Evolutionary conservation across 208 protist genomes (phyloP), one percentile per base, ranked within the genome.

Genomic region (Leishmania mexicana): DNA sequence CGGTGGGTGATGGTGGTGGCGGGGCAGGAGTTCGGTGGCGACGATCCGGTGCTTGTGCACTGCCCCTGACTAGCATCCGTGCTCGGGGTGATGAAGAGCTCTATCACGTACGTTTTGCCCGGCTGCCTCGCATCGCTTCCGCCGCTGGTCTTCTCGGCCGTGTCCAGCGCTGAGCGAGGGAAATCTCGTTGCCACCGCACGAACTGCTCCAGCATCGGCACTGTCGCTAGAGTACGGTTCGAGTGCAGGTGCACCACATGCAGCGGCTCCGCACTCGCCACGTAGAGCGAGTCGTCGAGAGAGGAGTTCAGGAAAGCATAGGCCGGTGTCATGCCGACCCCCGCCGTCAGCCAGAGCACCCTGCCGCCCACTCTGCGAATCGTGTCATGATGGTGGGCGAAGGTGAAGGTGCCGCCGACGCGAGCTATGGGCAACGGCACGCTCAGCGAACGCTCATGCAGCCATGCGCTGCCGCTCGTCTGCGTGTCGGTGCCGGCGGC

Each of bases 161-260:
- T 84, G 38, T 58, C 51, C n/a, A 24, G 31, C 19, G 5, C 73
- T 24, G 73, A 45, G 49, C 71, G 60, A 6, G 79, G 74, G 71
- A 83, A 82, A 21, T 79, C 75, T 24, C 58, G 79, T n/a, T 87
- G 81, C 89, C 90, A 92, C 38, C 88, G 81, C 11, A 92, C 53
- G 45, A 94, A 86, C 45, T 88, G 79, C 21, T 79, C 70, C 49
- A 94, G 49, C 77, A 88, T 90, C 24, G 92, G 80, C n/a, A 97
- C 87, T n/a, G 78, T 83, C 31, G 83, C 86, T 8, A 82, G 53
- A 40, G 47, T 87, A 65, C 81, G 80, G 54, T 96, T 94, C 15
- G 91, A 88, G 85, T 97, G 95, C n/a, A 98, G 80, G 79, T 98
- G 95, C 42, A 95, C 72, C 45, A 95, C 83, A 54, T 92, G 84